Conservation (phyloP, 208 protist genomes). For the Crithidia mellificae region DNA sequence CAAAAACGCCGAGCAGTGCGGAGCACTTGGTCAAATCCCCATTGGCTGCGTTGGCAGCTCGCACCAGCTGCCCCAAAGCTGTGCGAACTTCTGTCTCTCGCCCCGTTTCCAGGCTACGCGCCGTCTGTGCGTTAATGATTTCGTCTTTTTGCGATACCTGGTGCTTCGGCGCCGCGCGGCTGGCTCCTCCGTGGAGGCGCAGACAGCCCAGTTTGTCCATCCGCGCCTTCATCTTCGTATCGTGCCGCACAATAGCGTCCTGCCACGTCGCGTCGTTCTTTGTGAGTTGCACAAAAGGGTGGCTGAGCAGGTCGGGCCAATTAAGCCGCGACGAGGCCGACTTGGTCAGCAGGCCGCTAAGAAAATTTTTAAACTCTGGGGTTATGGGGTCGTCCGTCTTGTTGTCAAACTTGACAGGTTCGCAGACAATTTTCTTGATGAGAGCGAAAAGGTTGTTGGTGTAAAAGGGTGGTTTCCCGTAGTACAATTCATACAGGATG, state of each 20-base stretch:
- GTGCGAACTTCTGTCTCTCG: constrained; percentile 18
- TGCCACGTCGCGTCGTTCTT: constrained; percentile 71
- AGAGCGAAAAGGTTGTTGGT: constrained; percentile 96
- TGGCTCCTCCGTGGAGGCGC: constrained; percentile 27
- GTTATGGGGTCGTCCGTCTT: constrained; percentile 82
- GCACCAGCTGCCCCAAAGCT: constrained; percentile 26
- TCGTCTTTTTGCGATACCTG: constrained; percentile 34
- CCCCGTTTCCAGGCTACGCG: constrained; percentile 8
- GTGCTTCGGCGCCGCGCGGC: constrained; percentile 25
- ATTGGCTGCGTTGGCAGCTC: constrained; percentile 10
- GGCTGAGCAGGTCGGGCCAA: constrained; percentile 90
- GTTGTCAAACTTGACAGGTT: constrained; percentile 81
- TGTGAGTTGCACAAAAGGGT: constrained; percentile 87
- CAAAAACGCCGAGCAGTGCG: constrained; percentile 25
- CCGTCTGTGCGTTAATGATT: constrained; percentile 40
- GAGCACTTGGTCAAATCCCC: constrained; percentile 22
- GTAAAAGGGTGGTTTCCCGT: constrained; percentile 96
- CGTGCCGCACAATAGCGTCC: constrained; percentile 64
- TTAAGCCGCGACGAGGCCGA: constrained; percentile 86
- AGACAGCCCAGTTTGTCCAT: constrained; percentile 79
- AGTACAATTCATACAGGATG: constrained; percentile 98
- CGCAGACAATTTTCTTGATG: constrained; percentile 95
- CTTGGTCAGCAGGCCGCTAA: constrained; percentile 95
- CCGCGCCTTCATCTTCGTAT: constrained; percentile 75
- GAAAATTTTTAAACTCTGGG: constrained; percentile 88